These are phyloP conservation scores for Kokia cookei DNA, from an alignment of 441 rosid species.

Conservation along the genomic window DNA sequence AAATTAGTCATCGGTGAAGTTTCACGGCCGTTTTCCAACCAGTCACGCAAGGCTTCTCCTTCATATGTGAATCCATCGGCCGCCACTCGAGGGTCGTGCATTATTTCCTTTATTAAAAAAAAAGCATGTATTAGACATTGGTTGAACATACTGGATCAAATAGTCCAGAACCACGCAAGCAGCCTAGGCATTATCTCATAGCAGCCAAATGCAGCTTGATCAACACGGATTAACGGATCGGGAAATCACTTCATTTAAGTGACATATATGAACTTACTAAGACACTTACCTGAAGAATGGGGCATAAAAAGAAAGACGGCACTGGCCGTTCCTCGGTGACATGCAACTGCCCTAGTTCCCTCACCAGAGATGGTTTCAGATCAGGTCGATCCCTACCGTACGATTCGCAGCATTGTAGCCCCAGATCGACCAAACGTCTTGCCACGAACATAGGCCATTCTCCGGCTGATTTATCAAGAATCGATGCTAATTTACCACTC, in stretches of 20 bases:
- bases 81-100: slow-evolving; percentile 76
- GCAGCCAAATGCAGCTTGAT: background rate
- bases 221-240: background rate
- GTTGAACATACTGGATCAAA: background rate
- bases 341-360: slow-evolving; percentile 56
- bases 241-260: background rate
- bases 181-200: background rate
- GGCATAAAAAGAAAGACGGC: slow-evolving; percentile 65
- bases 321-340: slow-evolving; percentile 48
- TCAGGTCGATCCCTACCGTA: slow-evolving; percentile 47
- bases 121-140: slow-evolving; percentile 1
- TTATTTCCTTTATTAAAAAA: slow-evolving; percentile 51
- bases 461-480: slow-evolving; percentile 67
- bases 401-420: slow-evolving; percentile 55
- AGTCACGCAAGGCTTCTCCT: slow-evolving; percentile 48
- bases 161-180: background rate
- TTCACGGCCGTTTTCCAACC: slow-evolving; percentile 55
- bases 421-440: slow-evolving; percentile 40
- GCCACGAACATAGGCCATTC: slow-evolving; percentile 56
- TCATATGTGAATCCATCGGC: slow-evolving; percentile 79
- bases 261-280: background rate
- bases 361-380: slow-evolving; percentile 50
- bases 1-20: slow-evolving; percentile 81
- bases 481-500: slow-evolving; percentile 27
- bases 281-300: slow-evolving; percentile 51